These are phyloP conservation scores for Saccharomyces uvarum DNA, from an alignment of 1,139 yeast species.

Conservation along the genomic window DNA sequence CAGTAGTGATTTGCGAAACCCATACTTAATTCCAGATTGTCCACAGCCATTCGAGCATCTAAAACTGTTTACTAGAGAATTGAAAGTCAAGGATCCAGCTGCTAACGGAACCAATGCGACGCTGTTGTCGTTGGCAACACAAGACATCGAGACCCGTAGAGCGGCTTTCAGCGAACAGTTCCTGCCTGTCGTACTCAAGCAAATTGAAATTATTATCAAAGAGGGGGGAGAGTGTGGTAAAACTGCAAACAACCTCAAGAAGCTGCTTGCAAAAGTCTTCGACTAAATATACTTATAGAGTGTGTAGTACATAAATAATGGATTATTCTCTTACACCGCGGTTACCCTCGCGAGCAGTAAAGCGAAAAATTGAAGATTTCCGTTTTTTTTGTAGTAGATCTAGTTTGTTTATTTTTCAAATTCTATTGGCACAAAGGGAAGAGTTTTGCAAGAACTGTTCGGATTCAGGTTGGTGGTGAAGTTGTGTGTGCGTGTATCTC, in stretches of 20 bases:
- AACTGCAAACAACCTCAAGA: conserved; percentile 38
- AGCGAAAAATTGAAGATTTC: neutral
- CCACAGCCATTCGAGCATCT: conserved; percentile 58
- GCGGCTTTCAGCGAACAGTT: conserved; percentile 50
- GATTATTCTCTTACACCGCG: neutral
- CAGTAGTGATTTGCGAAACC: conserved; percentile 32
- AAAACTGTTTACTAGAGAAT: conserved; percentile 43
- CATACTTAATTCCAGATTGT: conserved; percentile 46
- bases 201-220: conserved; percentile 45
- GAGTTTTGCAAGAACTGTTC: neutral
- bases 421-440: neutral
- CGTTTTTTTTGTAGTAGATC: neutral
- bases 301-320: neutral
- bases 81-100: conserved; percentile 19
- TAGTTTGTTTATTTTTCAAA: neutral
- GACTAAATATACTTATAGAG: neutral
- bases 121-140: conserved; percentile 15
- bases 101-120: conserved; percentile 10
- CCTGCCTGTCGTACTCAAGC: conserved; percentile 41
- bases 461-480: neutral
- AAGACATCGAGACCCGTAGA: conserved; percentile 48
- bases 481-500: neutral
- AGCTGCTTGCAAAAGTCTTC: conserved; percentile 12
- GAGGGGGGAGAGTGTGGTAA: conserved; percentile 76
- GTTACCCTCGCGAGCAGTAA: neutral